phyloP scores from a whole-genome alignment of 2,329 filamentous ascomycete genomes.

The Aspergillus costaricaensis region DNA sequence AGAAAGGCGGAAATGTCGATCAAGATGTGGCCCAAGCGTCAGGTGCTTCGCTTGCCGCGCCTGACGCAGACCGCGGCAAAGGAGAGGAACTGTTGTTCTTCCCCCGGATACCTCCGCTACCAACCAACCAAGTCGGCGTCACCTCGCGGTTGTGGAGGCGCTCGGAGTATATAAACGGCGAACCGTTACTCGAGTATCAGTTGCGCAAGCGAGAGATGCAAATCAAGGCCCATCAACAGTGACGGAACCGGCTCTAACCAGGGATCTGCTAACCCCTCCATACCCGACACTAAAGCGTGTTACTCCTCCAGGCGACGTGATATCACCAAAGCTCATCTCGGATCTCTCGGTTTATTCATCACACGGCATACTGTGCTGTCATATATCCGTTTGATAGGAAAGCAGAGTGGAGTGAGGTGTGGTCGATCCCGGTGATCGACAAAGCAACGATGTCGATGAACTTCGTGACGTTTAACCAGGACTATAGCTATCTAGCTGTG shows the following conservation, averaged over 20 bases:
- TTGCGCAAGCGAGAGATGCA: constrained; percentile 17
- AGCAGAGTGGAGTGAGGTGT: neutral
- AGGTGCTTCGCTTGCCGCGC: constrained; percentile 32
- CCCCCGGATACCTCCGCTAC: constrained; percentile 22
- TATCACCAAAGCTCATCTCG: neutral
- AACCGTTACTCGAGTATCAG: neutral
- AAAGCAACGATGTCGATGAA: constrained; percentile 72
- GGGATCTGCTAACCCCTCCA: constrained; percentile 24
- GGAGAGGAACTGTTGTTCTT: constrained; percentile 18
- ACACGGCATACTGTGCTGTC: neutral
- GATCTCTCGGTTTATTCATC: neutral
- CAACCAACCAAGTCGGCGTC: constrained; percentile 10
- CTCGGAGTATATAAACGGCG: constrained; percentile 8
- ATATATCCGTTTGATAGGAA: neutral
- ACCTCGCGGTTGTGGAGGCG: constrained; percentile 6
- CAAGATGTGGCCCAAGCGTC: constrained; percentile 45
- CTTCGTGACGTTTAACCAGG: constrained; percentile 99
- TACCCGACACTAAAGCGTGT: constrained; percentile 6
- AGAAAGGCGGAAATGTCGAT: constrained; percentile 22
- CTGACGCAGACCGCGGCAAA: constrained; percentile 23
- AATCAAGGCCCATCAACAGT: constrained; percentile 17
- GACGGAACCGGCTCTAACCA: constrained; percentile 21
- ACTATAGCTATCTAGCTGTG: constrained; percentile 95
- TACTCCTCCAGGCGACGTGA: neutral
- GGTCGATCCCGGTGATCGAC: constrained; percentile 15